These are phyloP conservation scores for Lachnellula suecica DNA, from an alignment of 2,329 filamentous ascomycete species.

Conservation along the genomic window DNA sequence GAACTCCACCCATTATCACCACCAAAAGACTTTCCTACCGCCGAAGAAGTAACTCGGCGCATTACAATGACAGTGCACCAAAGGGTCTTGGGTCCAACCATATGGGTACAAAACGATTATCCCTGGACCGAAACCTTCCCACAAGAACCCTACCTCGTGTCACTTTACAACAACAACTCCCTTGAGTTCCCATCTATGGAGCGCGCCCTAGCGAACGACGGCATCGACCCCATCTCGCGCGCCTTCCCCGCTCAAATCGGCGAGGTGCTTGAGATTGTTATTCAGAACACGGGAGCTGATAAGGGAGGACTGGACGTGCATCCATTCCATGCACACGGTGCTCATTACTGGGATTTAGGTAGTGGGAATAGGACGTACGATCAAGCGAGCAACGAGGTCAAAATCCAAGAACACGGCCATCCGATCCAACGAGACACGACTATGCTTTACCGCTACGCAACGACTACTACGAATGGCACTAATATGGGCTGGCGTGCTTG, in stretches of 20 bases:
- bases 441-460: constrained; percentile 45
- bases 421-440: constrained; percentile 37
- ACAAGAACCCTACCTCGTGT: constrained; percentile 42
- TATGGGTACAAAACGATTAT: constrained; percentile 33
- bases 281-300: constrained; percentile 41
- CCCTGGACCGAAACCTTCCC: constrained; percentile 35
- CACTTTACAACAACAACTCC: constrained; percentile 41
- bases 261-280: constrained; percentile 46
- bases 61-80: constrained; percentile 36
- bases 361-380: constrained; percentile 45
- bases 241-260: constrained; percentile 44
- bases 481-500: constrained; percentile 49
- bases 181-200: constrained; percentile 40
- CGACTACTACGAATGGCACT: constrained; percentile 32
- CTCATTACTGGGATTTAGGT: constrained; percentile 44
- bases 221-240: constrained; percentile 41
- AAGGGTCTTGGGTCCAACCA: constrained; percentile 17
- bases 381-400: constrained; percentile 38
- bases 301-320: constrained; percentile 37
- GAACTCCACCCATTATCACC: constrained; percentile 28
- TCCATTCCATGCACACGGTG: constrained; percentile 47
- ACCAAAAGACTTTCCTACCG: constrained; percentile 27
- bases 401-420: constrained; percentile 25
- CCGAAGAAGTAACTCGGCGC: constrained; percentile 36
- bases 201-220: constrained; percentile 39